phyloP scores from a whole-genome alignment of 345 rosid species.

The Clausena lansium region DNA sequence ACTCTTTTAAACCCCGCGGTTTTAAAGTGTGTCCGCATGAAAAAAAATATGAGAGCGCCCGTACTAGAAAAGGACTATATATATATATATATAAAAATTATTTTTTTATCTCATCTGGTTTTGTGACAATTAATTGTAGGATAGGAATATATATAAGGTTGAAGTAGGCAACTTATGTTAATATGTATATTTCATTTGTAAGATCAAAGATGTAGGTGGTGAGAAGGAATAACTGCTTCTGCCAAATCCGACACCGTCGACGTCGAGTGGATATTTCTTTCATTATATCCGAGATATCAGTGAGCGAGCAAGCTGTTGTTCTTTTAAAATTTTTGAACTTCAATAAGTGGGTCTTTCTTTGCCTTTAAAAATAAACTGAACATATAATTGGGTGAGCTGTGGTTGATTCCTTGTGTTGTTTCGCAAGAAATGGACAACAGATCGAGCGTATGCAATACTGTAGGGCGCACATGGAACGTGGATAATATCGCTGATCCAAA shows the following conservation, averaged over 20 bases:
- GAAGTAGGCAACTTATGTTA: no score
- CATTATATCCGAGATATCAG: not conserved
- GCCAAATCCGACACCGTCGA: not conserved
- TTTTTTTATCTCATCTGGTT: no score
- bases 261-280: not conserved
- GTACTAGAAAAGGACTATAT: no score
- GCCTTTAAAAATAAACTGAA: not conserved
- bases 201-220: not conserved
- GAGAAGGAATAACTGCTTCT: not conserved
- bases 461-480: constrained; percentile 11
- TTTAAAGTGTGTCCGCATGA: no score
- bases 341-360: not conserved
- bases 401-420: constrained; percentile 4
- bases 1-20: no score
- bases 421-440: not conserved
- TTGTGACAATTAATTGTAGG: no score
- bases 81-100: no score
- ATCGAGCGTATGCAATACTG: not conserved
- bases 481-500: not conserved
- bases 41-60: no score
- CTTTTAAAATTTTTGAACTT: not conserved
- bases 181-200: not conserved
- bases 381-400: not conserved
- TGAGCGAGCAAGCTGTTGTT: not conserved
- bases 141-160: no score